phyloP scores from a whole-genome alignment of 176 grass and related monocot species.

The Musa troglodytarum region DNA sequence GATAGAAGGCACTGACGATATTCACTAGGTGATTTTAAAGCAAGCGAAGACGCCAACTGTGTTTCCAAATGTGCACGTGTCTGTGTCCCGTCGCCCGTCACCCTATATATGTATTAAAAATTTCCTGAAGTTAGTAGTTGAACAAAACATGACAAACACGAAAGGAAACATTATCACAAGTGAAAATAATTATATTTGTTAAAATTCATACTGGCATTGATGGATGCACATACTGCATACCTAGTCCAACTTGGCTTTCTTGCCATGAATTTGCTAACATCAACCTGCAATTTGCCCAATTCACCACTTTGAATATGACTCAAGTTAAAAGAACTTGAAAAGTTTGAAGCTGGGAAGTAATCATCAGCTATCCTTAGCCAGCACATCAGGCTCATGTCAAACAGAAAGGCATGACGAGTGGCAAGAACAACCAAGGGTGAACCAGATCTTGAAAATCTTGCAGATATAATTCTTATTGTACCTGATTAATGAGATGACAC shows the following conservation, averaged over 20 bases:
- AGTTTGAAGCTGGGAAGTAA: slow-evolving; percentile 84
- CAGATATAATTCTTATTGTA: slow-evolving; percentile 81
- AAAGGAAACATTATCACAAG: neutral
- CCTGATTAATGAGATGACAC: slow-evolving; percentile 34
- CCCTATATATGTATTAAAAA: slow-evolving; percentile 13
- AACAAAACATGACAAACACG: neutral
- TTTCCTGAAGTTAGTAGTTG: neutral
- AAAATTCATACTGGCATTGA: neutral
- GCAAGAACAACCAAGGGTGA: slow-evolving; percentile 78
- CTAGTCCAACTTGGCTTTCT: slow-evolving; percentile 75
- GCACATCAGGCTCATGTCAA: slow-evolving; percentile 74
- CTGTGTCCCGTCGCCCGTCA: slow-evolving; percentile 73
- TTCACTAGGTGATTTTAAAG: slow-evolving; percentile 81
- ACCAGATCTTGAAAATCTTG: slow-evolving; percentile 81
- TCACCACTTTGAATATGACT: slow-evolving; percentile 63
- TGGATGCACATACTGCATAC: slow-evolving; percentile 19
- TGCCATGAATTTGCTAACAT: slow-evolving; percentile 71
- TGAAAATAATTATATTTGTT: neutral
- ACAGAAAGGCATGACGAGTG: slow-evolving; percentile 73
- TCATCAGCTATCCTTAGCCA: slow-evolving; percentile 91
- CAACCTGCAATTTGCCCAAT: slow-evolving; percentile 72
- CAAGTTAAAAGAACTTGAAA: slow-evolving; percentile 56
- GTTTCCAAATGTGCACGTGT: slow-evolving; percentile 87
- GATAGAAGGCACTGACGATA: slow-evolving; percentile 80
- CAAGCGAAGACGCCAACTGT: slow-evolving; percentile 69